Evolutionary conservation across 108 stramenopile genomes (phyloP), one percentile per base, ranked within the genome.

Genomic region (Mayamaea pseudoterrestris): DNA sequence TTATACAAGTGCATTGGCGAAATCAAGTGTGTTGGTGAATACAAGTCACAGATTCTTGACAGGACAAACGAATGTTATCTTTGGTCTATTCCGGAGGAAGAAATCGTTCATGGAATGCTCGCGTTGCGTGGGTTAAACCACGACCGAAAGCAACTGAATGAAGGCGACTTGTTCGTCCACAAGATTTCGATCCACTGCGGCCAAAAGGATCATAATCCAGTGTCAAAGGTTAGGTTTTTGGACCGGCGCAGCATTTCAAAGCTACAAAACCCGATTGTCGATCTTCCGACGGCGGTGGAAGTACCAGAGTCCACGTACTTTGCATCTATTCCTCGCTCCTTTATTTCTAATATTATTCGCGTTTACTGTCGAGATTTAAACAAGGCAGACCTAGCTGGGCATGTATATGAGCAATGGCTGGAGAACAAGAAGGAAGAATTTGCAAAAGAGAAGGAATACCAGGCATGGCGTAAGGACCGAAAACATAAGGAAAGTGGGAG

Each of bases 1-100:
- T 30, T 82, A 16, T 84, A 84, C 60, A 77, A 82, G 68, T 74
- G 60, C 50, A n/a, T n/a, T n/a, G n/a, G n/a, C n/a, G n/a, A n/a
- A n/a, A n/a, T n/a, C n/a, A n/a, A n/a, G n/a, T n/a, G n/a, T n/a
- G n/a, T n/a, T n/a, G n/a, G n/a, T n/a, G n/a, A n/a, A n/a, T n/a
- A n/a, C n/a, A n/a, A n/a, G n/a, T n/a, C n/a, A n/a, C n/a, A n/a
- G n/a, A n/a, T n/a, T n/a, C n/a, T n/a, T n/a, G n/a, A n/a, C n/a
- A n/a, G n/a, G n/a, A n/a, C n/a, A n/a, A n/a, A n/a, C n/a, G n/a
- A n/a, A n/a, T n/a, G n/a, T n/a, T n/a, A n/a, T n/a, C n/a, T n/a
- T n/a, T 30, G 53, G 35, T 27, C 17, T 31, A 65, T 16, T 17
- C 28, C 24, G 16, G 37, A 9, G 32, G 57, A 59, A 41, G 42